Percentiles rank a stretch among this genome's conserved stretches.
Conservation (phyloP, 2,329 filamentous ascomycete genomes). For the Nigrograna mackinnonii region DNA sequence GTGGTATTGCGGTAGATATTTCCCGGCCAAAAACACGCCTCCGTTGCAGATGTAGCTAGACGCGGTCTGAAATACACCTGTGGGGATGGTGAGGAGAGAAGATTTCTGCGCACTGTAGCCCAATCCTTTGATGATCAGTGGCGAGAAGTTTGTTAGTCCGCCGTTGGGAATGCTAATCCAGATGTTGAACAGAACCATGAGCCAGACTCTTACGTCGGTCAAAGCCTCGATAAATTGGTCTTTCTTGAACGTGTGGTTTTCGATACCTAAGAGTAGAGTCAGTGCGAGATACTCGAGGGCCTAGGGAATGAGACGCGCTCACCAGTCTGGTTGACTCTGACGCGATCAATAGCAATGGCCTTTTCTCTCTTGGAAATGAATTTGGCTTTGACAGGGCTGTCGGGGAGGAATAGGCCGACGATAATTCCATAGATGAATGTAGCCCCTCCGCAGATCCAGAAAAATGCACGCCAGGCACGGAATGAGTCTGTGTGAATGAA, state of each 20-base stretch:
- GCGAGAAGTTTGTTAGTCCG: constrained; percentile 35
- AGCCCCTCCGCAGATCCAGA: constrained; percentile 39
- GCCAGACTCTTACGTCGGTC: constrained; percentile 44
- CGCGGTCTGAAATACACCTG: constrained; percentile 33
- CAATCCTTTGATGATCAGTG: constrained; percentile 30
- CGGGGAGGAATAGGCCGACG: constrained; percentile 40
- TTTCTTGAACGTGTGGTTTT: constrained; percentile 51
- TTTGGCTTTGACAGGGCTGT: constrained; percentile 43
- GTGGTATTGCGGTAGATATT: constrained; percentile 25
- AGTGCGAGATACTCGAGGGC: too few relatives aligned
- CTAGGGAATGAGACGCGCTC: too few relatives aligned
- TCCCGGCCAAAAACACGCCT: constrained; percentile 35
- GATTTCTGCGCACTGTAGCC: constrained; percentile 38
- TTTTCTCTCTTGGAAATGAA: constrained; percentile 38
- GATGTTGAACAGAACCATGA: constrained; percentile 34
- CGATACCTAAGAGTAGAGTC: too few relatives aligned
- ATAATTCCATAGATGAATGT: constrained; percentile 33
- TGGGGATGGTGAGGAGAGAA: constrained; percentile 27
- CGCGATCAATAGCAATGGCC: constrained; percentile 27
- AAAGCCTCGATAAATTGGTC: constrained; percentile 50
- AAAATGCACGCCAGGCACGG: constrained; percentile 44
- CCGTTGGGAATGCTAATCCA: constrained; percentile 39
- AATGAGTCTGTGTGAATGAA: constrained; percentile 26
- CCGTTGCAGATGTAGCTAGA: constrained; percentile 44
- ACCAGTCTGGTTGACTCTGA: constrained; percentile 50